Percentiles rank a stretch among this genome's conserved stretches.
These are phyloP conservation scores for Sporobolomyces roseus DNA, from an alignment of 768 basidiomycete genomes.

Conservation along the genomic window DNA sequence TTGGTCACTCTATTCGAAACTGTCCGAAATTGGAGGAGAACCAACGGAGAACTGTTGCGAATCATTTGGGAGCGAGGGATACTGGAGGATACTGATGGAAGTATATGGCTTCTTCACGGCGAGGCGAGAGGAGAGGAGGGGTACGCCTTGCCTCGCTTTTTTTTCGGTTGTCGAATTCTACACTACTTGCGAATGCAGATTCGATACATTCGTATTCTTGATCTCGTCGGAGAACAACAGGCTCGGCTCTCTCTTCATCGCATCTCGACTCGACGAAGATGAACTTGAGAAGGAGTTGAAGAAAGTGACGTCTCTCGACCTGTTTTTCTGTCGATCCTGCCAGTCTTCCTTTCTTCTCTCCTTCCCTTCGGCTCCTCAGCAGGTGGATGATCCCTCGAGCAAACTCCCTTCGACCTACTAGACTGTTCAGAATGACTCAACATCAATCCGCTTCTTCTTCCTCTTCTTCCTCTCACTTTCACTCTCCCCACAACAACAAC, in stretches of 20 bases:
- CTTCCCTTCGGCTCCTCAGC: too few species aligned
- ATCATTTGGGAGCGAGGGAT: constrained; percentile 58
- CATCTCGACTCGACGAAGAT: too few species aligned
- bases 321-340: not conserved
- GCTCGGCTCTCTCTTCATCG: too few species aligned
- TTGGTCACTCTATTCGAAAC: constrained; percentile 88
- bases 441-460: not conserved
- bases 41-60: constrained; percentile 83
- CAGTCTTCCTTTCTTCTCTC: not conserved
- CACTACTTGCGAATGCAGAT: too few species aligned
- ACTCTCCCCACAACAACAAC: too few species aligned
- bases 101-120: not conserved
- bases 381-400: not conserved
- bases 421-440: not conserved
- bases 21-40: constrained; percentile 96
- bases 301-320: not conserved
- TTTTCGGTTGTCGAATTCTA: too few species aligned
- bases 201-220: too few species aligned
- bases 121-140: too few species aligned
- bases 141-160: too few species aligned
- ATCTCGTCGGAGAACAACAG: too few species aligned
- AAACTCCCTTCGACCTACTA: not conserved
- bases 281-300: not conserved
- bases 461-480: not conserved
- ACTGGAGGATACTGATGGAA: constrained; percentile 8